Percentiles rank a stretch among this genome's conserved stretches.
Conservation (phyloP, 2,329 filamentous ascomycete species). For the Verticillium zaregamsianum region DNA sequence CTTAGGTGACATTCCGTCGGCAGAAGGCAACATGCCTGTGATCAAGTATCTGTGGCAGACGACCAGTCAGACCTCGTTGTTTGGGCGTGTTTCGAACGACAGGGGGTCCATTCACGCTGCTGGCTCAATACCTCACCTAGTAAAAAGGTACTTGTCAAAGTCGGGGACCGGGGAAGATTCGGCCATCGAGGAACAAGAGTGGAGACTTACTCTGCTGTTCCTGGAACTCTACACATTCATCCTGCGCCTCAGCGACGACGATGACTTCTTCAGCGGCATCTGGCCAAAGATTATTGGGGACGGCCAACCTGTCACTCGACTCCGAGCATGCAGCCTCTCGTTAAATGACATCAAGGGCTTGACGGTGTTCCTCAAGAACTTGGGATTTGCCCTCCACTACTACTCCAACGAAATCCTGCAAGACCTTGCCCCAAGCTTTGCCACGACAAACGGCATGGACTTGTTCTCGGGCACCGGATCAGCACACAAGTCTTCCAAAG, state of each 20-base stretch:
- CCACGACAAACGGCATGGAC: conserved; percentile 8
- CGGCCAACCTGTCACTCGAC: conserved; percentile 35
- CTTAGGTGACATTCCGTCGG: conserved; percentile 59
- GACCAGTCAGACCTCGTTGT: conserved; percentile 35
- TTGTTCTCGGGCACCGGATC: conserved; percentile 7
- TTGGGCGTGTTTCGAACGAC: conserved; percentile 8
- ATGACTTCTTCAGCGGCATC: conserved; percentile 77
- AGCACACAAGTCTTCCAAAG: conserved; percentile 1
- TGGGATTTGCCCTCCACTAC: conserved; percentile 87
- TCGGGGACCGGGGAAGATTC: not conserved
- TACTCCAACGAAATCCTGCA: conserved; percentile 61
- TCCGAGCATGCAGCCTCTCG: conserved; percentile 63
- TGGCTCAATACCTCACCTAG: not conserved
- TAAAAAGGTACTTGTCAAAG: conserved; percentile 15
- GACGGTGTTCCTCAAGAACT: conserved; percentile 81
- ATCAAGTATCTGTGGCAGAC: conserved; percentile 82
- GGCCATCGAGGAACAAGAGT: conserved; percentile 59
- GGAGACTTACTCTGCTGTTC: conserved; percentile 85
- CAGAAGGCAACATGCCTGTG: conserved; percentile 49
- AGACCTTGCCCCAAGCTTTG: conserved; percentile 3
- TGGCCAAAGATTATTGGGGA: conserved; percentile 33
- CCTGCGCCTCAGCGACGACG: conserved; percentile 88
- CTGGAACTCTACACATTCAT: conserved; percentile 93
- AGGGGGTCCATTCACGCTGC: conserved; percentile 13
- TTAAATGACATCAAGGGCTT: conserved; percentile 68